Percentiles rank a stretch among this genome's conserved stretches.
Conservation (phyloP, 371 early-diverging fungal genomes). For the Mucor sp. region DNA sequence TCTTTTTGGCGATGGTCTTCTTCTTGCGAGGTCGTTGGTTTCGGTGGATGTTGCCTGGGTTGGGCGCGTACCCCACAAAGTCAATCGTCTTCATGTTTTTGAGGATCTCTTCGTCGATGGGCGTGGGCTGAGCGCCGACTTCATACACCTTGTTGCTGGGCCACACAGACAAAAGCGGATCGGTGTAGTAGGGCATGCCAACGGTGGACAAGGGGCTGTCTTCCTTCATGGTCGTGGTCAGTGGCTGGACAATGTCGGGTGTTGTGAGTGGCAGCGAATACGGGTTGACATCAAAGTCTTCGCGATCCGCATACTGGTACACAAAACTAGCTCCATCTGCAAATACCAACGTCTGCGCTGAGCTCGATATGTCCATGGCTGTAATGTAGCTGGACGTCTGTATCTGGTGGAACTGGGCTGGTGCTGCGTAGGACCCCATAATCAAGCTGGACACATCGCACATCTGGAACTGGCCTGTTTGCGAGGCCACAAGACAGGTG, state of each 20-base stretch:
- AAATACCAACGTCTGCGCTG: conserved; percentile 74
- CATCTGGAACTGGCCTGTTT: conserved; percentile 74
- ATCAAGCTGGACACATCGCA: conserved; percentile 68
- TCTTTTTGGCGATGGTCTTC: conserved; percentile 35
- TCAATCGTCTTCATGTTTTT: conserved; percentile 84
- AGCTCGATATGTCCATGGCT: conserved; percentile 72
- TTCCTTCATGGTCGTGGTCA: conserved; percentile 56
- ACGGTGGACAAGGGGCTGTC: conserved; percentile 76
- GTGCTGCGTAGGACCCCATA: conserved; percentile 49
- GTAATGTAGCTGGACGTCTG: conserved; percentile 66
- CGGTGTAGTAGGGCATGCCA: conserved; percentile 81
- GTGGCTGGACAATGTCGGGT: conserved; percentile 54
- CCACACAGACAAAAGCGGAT: conserved; percentile 77
- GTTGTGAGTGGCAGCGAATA: conserved; percentile 69
- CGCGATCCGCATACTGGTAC: conserved; percentile 70
- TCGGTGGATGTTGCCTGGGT: conserved; percentile 73
- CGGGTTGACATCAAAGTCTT: conserved; percentile 65
- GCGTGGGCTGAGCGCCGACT: conserved; percentile 69
- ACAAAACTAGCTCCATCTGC: conserved; percentile 73
- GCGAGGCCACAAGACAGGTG: conserved; percentile 68
- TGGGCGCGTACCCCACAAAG: conserved; percentile 91
- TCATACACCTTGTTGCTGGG: conserved; percentile 61
- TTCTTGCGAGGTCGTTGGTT: conserved; percentile 73
- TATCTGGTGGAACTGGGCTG: conserved; percentile 72
- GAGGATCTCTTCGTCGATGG: conserved; percentile 74